phyloP scores from a whole-genome alignment of 176 grass and related monocot genomes.

The Cocos nucifera region DNA sequence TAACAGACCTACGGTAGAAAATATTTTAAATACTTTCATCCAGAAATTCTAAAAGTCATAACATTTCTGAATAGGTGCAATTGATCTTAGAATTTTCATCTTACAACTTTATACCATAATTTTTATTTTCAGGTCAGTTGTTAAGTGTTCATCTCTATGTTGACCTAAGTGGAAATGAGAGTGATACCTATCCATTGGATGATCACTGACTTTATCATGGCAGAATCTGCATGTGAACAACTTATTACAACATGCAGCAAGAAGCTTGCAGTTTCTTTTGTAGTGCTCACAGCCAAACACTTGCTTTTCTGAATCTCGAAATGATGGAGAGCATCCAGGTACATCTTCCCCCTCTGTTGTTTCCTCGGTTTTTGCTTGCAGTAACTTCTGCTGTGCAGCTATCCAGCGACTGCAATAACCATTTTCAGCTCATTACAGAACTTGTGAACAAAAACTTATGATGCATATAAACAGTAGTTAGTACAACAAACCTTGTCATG shows the following conservation, averaged over 20 bases:
- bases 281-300: constrained; percentile 91
- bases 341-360: constrained; percentile 13
- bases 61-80: too few species aligned
- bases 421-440: constrained; percentile 7
- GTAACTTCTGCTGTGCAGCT: constrained; percentile 74
- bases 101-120: too few species aligned
- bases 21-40: too few species aligned
- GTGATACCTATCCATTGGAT: constrained; percentile 79
- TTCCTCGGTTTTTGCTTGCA: constrained; percentile 28
- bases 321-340: constrained; percentile 48
- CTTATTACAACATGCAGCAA: constrained; percentile 80
- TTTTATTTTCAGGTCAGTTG: too few species aligned
- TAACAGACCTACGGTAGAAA: too few species aligned
- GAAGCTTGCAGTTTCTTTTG: constrained; percentile 86
- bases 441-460: background rate
- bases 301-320: constrained; percentile 48
- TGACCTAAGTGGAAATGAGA: background rate
- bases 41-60: too few species aligned
- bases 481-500: constrained; percentile 65
- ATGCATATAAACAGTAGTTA: too few species aligned
- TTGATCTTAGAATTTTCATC: too few species aligned
- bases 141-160: too few species aligned
- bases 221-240: constrained; percentile 91
- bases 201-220: constrained; percentile 86
- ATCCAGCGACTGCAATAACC: constrained; percentile 69